These are phyloP conservation scores for Sporothrix pallida DNA, from an alignment of 2,329 filamentous ascomycete species.

Conservation along the genomic window DNA sequence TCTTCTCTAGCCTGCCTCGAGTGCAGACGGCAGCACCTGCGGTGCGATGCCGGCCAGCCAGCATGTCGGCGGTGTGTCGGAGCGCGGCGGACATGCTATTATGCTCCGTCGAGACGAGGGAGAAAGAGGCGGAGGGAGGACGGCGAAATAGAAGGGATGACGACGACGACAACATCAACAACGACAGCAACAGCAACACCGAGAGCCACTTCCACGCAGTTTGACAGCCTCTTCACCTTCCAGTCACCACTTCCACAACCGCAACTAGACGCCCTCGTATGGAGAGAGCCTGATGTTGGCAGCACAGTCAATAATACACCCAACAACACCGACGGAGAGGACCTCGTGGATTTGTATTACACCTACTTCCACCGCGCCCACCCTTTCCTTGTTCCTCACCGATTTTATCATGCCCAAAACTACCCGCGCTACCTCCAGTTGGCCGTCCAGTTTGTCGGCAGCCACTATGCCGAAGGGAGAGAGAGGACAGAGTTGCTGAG, in stretches of 20 bases:
- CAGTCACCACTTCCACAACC: not conserved
- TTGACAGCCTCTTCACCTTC: not conserved
- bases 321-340: conserved; percentile 8
- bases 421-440: conserved; percentile 28
- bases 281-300: too few relatives aligned
- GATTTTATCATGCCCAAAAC: not conserved
- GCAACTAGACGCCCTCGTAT: too few relatives aligned
- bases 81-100: conserved; percentile 5
- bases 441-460: conserved; percentile 32
- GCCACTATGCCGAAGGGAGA: conserved; percentile 13
- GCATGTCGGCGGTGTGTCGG: not conserved
- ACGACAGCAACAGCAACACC: not conserved
- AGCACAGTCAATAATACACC: too few relatives aligned
- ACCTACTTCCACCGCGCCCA: conserved; percentile 30
- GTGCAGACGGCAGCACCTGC: conserved; percentile 26
- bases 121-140: not conserved
- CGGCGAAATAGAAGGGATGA: not conserved
- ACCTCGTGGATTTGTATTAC: conserved; percentile 31
- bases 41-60: conserved; percentile 17
- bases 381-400: conserved; percentile 27
- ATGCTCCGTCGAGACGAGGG: not conserved
- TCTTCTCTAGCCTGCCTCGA: conserved; percentile 24
- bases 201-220: not conserved
- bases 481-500: too few relatives aligned
- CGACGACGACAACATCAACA: not conserved